Conservation (phyloP, 2,329 filamentous ascomycete genomes). For the Acrocalymma vagum region DNA sequence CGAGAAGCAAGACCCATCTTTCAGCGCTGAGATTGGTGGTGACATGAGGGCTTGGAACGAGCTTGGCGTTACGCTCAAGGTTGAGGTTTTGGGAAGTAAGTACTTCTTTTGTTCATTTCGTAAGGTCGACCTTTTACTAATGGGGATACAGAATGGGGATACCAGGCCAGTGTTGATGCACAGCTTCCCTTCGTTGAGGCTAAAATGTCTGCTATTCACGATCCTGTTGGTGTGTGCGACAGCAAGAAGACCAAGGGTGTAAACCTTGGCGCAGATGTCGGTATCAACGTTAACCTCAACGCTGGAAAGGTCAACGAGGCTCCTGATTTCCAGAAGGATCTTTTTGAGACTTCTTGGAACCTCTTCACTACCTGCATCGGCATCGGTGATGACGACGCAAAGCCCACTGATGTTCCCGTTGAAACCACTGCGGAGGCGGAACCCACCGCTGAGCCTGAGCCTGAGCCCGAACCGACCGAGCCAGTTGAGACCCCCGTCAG, state of each 20-base stretch:
- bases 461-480: background rate
- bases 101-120: background rate
- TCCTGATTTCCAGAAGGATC: slow-evolving; percentile 22
- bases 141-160: slow-evolving; percentile 22
- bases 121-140: slow-evolving; percentile 1
- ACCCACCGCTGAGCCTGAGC: slow-evolving; percentile 11
- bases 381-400: slow-evolving; percentile 23
- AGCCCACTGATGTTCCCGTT: slow-evolving; percentile 13
- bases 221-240: slow-evolving; percentile 23
- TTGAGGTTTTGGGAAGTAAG: slow-evolving; percentile 25
- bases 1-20: slow-evolving; percentile 24
- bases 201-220: slow-evolving; percentile 16
- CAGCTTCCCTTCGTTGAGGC: slow-evolving; percentile 29
- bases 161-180: slow-evolving; percentile 28
- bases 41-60: slow-evolving; percentile 28
- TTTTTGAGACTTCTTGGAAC: slow-evolving; percentile 27
- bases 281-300: slow-evolving; percentile 32
- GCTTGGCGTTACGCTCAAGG: slow-evolving; percentile 28
- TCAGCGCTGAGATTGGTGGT: slow-evolving; percentile 26
- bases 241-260: slow-evolving; percentile 26
- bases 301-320: slow-evolving; percentile 26
- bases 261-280: slow-evolving; percentile 21
- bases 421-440: too few relatives aligned
- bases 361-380: slow-evolving; percentile 28
- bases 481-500: slow-evolving; percentile 7